Percentiles rank a stretch among this genome's conserved stretches.
These are phyloP conservation scores for Quercus mongolica DNA, from an alignment of 306 rosid genomes.

Conservation along the genomic window DNA sequence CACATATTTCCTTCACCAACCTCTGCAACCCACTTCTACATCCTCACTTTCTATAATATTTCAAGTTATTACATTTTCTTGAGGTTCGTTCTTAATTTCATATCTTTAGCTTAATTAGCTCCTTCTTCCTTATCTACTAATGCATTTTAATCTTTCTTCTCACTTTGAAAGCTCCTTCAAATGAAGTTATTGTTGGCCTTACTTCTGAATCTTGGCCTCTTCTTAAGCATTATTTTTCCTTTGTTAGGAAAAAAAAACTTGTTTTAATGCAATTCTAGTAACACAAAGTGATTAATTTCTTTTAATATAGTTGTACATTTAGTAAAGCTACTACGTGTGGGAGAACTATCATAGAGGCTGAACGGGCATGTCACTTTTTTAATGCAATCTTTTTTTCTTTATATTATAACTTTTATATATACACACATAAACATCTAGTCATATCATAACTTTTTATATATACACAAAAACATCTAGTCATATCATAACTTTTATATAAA, in stretches of 20 bases:
- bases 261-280: not conserved
- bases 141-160: not conserved
- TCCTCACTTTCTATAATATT: conserved; percentile 7
- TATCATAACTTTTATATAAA: too few species aligned
- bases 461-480: too few species aligned
- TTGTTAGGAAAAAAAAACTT: not conserved
- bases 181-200: too few species aligned
- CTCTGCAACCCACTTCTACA: conserved; percentile 14
- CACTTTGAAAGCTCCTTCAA: too few species aligned
- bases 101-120: not conserved
- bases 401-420: too few species aligned
- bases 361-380: too few species aligned
- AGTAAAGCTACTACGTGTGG: too few species aligned
- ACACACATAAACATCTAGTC: too few species aligned
- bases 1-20: conserved; percentile 48
- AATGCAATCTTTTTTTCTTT: too few species aligned
- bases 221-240: not conserved
- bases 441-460: too few species aligned
- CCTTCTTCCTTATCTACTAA: not conserved
- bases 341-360: too few species aligned
- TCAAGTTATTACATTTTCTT: conserved; percentile 27
- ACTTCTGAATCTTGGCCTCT: not conserved
- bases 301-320: too few species aligned
- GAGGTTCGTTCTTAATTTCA: conserved; percentile 30
- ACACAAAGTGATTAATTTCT: not conserved